phyloP scores from a whole-genome alignment of 1,139 yeast genomes.

The Arxiozyma telluris region DNA sequence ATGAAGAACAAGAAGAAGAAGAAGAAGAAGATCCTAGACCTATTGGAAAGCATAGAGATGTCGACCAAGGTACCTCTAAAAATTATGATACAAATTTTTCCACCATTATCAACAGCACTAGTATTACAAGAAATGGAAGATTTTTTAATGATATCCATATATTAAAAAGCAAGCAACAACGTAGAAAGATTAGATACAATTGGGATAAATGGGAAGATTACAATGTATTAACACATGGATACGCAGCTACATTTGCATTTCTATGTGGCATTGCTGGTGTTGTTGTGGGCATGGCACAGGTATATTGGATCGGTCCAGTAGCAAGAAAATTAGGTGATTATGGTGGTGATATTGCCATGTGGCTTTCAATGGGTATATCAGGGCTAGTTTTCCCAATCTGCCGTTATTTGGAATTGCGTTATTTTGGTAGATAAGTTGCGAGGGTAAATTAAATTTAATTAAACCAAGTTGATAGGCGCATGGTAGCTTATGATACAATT shows the following conservation, averaged over 20 bases:
- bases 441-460: too few relatives aligned
- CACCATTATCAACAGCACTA: background rate
- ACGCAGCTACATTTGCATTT: constrained; percentile 56
- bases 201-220: constrained; percentile 61
- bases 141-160: constrained; percentile 12
- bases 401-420: constrained; percentile 55
- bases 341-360: constrained; percentile 78
- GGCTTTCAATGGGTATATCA: constrained; percentile 68
- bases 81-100: background rate
- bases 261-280: constrained; percentile 64
- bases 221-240: constrained; percentile 47
- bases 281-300: constrained; percentile 75
- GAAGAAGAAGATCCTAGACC: background rate
- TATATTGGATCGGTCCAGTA: constrained; percentile 65
- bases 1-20: background rate
- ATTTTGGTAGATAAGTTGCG: constrained; percentile 34
- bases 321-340: constrained; percentile 47
- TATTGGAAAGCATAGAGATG: background rate
- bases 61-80: background rate
- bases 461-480: background rate
- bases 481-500: too few relatives aligned
- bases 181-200: constrained; percentile 39
- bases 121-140: background rate
- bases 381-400: constrained; percentile 54
- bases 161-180: constrained; percentile 15